A percentile compares a stretch with the other conserved stretches of the same genome.
Evolutionary conservation across 129 eudicot genomes (phyloP).

Genomic region (Tanacetum coccineum): DNA sequence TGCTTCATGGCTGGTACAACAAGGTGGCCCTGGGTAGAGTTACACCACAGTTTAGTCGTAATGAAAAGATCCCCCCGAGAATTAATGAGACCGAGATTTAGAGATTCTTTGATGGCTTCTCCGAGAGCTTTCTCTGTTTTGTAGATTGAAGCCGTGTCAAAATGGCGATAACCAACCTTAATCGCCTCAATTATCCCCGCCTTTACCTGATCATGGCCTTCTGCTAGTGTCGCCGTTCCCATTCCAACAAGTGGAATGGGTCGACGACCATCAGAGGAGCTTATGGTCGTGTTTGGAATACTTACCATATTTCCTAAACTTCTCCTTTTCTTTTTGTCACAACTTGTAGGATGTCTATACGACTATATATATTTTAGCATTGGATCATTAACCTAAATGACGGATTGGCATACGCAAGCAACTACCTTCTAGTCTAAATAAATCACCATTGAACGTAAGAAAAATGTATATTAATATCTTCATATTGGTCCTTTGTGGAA

Average conservation of each 20-base stretch:
- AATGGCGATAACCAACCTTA: constrained; percentile 46
- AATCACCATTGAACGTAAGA: too few species aligned
- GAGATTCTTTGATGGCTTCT: constrained; percentile 34
- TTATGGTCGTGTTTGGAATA: constrained; percentile 22
- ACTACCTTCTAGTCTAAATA: too few species aligned
- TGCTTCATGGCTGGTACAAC: constrained; percentile 55
- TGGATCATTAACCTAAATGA: not conserved
- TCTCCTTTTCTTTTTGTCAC: not conserved
- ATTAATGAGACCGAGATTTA: constrained; percentile 26
- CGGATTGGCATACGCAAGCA: constrained; percentile 1
- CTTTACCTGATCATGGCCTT: constrained; percentile 13
- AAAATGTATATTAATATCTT: too few species aligned
- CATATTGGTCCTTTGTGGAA: too few species aligned
- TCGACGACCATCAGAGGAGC: constrained; percentile 21
- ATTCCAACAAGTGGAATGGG: constrained; percentile 32
- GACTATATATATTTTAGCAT: not conserved
- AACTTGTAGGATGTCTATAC: not conserved
- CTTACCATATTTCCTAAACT: constrained; percentile 1
- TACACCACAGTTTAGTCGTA: constrained; percentile 46
- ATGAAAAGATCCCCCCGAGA: constrained; percentile 33
- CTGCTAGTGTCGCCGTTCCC: constrained; percentile 16
- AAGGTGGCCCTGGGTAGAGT: constrained; percentile 31
- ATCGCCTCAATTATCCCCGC: constrained; percentile 32
- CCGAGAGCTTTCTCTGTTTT: constrained; percentile 31
- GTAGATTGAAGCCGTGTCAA: constrained; percentile 42